Percentiles rank a stretch among this genome's conserved stretches.
phyloP scores from a whole-genome alignment of 495 filamentous ascomycete genomes.

The Cryomyces antarcticus region DNA sequence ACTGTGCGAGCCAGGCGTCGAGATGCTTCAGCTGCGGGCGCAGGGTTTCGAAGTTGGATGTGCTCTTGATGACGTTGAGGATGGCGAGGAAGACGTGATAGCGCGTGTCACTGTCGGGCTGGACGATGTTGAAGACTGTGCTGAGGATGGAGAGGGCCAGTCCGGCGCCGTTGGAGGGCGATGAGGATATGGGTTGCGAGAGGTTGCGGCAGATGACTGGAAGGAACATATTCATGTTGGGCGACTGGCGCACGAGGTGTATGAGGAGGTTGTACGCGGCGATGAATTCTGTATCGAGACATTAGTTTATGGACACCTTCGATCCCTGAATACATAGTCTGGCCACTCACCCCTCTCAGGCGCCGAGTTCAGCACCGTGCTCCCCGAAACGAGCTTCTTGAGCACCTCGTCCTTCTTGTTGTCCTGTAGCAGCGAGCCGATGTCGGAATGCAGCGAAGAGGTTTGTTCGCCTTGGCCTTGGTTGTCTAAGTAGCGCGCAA shows the following conservation, averaged over 20 bases:
- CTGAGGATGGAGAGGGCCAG: constrained; percentile 74
- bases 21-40: constrained; percentile 59
- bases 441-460: constrained; percentile 42
- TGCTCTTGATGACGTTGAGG: constrained; percentile 53
- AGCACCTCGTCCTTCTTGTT: constrained; percentile 43
- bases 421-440: constrained; percentile 53
- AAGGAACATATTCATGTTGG: constrained; percentile 66
- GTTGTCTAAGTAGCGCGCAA: constrained; percentile 62
- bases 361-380: constrained; percentile 47
- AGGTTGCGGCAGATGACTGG: constrained; percentile 73
- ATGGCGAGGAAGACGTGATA: constrained; percentile 81
- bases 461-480: constrained; percentile 30
- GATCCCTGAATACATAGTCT: background rate
- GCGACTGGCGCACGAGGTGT: constrained; percentile 70
- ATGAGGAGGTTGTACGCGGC: constrained; percentile 90
- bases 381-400: constrained; percentile 66
- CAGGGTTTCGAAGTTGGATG: constrained; percentile 47
- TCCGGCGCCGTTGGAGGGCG: constrained; percentile 61
- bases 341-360: constrained; percentile 59
- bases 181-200: constrained; percentile 64
- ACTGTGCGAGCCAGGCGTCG: constrained; percentile 59
- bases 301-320: background rate
- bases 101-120: constrained; percentile 46
- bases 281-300: constrained; percentile 48
- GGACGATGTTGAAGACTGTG: constrained; percentile 91